Evolutionary conservation across 208 protist genomes (phyloP).

Genomic region (Trypanosoma congolense): DNA sequence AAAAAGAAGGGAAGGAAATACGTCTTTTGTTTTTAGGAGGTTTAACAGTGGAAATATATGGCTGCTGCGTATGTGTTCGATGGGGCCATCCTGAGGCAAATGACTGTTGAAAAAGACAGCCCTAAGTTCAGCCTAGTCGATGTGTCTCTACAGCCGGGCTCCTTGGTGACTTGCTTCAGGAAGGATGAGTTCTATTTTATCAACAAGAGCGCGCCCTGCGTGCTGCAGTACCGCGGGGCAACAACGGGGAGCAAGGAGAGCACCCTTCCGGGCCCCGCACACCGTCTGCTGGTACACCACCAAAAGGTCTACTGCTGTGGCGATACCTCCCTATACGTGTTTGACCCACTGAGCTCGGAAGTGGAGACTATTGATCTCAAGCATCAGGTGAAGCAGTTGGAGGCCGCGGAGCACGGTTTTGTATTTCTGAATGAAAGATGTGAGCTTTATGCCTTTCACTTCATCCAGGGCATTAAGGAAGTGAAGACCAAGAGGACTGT

Average conservation of each 20-base stretch:
- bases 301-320: conserved; percentile 56
- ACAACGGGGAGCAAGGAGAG: conserved; percentile 8
- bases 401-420: conserved; percentile 66
- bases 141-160: conserved; percentile 1
- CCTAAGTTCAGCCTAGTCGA: conserved; percentile 5
- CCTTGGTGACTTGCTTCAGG: conserved; percentile 26
- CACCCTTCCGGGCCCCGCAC: conserved; percentile 19
- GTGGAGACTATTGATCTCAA: conserved; percentile 41
- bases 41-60: not conserved
- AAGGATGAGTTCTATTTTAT: conserved; percentile 48
- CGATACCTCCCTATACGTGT: conserved; percentile 27
- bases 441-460: conserved; percentile 56
- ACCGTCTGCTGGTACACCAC: conserved; percentile 41
- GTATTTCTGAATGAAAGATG: conserved; percentile 36
- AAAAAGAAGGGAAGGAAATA: conserved; percentile 1
- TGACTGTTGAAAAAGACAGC: conserved; percentile 1
- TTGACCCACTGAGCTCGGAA: conserved; percentile 49
- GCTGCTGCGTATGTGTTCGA: conserved; percentile 20
- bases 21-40: not conserved
- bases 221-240: conserved; percentile 23
- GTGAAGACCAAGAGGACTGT: conserved; percentile 16
- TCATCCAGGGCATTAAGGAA: conserved; percentile 46
- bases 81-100: conserved; percentile 10
- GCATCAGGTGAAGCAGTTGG: conserved; percentile 28
- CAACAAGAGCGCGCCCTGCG: conserved; percentile 9